Evolutionary conservation across 176 grass and related monocot genomes (phyloP), one percentile per base, ranked within the genome.

Genomic region (Aegilops tauschii): DNA sequence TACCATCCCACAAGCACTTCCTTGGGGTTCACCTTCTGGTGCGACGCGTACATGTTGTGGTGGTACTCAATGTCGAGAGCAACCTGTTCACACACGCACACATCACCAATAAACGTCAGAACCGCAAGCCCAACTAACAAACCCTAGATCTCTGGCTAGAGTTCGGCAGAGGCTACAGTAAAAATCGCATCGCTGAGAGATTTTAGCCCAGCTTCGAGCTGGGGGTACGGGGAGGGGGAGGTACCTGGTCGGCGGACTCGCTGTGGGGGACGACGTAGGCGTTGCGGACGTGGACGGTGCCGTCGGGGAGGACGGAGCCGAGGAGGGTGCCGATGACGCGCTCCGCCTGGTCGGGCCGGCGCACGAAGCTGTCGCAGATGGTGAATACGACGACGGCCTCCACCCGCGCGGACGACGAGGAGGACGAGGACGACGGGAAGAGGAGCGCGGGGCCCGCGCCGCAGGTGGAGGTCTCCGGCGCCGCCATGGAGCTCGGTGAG

Each of bases 251-350:
- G 71, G 92, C 87, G 67, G 97, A 96, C 73, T 99, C 94, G 89
- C 87, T 94, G 90, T 96, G 97, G 4, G 97, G 97, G 30, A 96
- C 94, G 44, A 90, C 97, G 61, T 96, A 99, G 16, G 90, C 93
- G 87, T 99, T 99, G 86, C 92, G 50, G 45, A 49, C 45, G 45
- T 49, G 45, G 12, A 49, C 89, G 79, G 92, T 91, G 90, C 97
- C 97, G 20, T 96, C 88, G 75, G 92, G 63, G 65, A 95, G 95
- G 80, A 92, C 76, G 90, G 94, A 93, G 14, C 97, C 92, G 44
- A 99, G 97, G 86, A 99, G 97, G 36, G 97, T 99, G 79, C 97
- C 97, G 79, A 99, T 94, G 75, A 96, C 94, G 67, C 97, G 97
- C 12, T 90, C 92, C 47, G 94, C 92, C 94, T 96, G 97, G 77